Base-by-base conservation (phyloP, 2,329 filamentous ascomycete species). In the Aspergillus novofumigatus region DNA sequence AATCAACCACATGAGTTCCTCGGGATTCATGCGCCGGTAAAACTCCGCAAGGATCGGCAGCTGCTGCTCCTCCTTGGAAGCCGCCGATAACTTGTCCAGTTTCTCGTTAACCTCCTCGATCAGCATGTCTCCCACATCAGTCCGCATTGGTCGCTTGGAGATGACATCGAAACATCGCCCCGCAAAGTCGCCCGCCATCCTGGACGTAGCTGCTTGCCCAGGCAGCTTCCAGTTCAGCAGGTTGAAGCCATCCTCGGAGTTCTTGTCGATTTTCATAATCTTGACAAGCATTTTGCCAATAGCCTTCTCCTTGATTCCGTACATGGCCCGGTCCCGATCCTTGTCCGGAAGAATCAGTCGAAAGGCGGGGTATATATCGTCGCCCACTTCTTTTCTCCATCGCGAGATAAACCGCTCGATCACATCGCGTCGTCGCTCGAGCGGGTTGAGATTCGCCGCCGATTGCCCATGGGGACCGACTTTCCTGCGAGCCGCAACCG, bases 1-100 rank as follows among this genome's bases (percentile, higher is more conserved):
- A 60, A 99, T 91, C 55, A 97, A 79, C 94, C 94, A 99, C 78
- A 90, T 88, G 63, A 99, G 77, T 76, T 99, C 94, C 62, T 96
- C 90, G 0, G 94, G 84, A 65, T 95, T 95, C 94, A 97, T 97
- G 25, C 85, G 83, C 49, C 86, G 83, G 73, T 97, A 97, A 69
- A 97, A 96, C 4, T 86, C 82, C 61, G 89, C 83, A 64, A 97
- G 85, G 35, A 99, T 88, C 0, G 86, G 86, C 44, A 91, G 71
- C 65, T 97, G 93, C 60, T 93, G 84, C n/a, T 89, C 83, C 76
- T 97, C 93, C 53, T 90, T 90, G 0, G 85, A 83, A 0, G 88
- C 87, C 1, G 83, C 83, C 0, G 92, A 87, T 29, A 99, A 80
- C 65, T 83, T 82, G 72, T 99, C 92, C 1, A 99, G 80, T 65